Percentiles rank a stretch among this genome's conserved stretches.
phyloP scores from a whole-genome alignment of 2,329 filamentous ascomycete genomes.

The Botrytis pseudocinerea region DNA sequence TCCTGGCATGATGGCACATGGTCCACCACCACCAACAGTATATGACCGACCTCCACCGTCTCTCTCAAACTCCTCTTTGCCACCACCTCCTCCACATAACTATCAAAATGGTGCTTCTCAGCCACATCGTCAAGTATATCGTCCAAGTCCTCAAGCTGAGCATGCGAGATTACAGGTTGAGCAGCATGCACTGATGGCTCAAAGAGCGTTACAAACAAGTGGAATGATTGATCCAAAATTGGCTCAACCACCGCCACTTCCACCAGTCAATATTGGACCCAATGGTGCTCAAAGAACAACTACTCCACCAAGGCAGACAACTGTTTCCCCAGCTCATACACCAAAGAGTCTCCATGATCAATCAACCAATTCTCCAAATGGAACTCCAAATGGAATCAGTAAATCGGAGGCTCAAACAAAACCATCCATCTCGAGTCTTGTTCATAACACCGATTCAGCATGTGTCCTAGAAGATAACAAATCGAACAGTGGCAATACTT shows the following conservation, averaged over 20 bases:
- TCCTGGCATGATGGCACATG: constrained; percentile 27
- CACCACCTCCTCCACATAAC: constrained; percentile 36
- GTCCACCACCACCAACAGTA: constrained; percentile 30
- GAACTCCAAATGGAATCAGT: constrained; percentile 22
- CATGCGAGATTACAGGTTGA: constrained; percentile 42
- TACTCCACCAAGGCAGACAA: constrained; percentile 32
- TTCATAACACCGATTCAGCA: constrained; percentile 38
- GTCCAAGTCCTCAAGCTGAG: constrained; percentile 44
- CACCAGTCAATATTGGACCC: constrained; percentile 30
- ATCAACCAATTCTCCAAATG: constrained; percentile 26
- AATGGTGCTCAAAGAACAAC: constrained; percentile 26
- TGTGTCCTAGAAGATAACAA: constrained; percentile 38
- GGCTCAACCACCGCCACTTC: constrained; percentile 23
- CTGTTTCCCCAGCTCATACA: constrained; percentile 9
- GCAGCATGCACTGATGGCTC: constrained; percentile 41
- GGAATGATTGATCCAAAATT: constrained; percentile 34
- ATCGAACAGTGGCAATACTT: constrained; percentile 38
- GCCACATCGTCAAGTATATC: constrained; percentile 33
- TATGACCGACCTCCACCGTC: constrained; percentile 42
- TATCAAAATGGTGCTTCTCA: constrained; percentile 28
- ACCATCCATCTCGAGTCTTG: constrained; percentile 39
- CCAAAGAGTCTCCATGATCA: constrained; percentile 25
- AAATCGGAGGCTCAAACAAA: constrained; percentile 38
- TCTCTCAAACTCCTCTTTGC: constrained; percentile 41
- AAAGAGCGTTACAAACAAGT: constrained; percentile 33